Percentiles rank a stretch among this genome's conserved stretches.
Conservation (phyloP, 164 flowering plant genomes). For the Aristolochia contorta region DNA sequence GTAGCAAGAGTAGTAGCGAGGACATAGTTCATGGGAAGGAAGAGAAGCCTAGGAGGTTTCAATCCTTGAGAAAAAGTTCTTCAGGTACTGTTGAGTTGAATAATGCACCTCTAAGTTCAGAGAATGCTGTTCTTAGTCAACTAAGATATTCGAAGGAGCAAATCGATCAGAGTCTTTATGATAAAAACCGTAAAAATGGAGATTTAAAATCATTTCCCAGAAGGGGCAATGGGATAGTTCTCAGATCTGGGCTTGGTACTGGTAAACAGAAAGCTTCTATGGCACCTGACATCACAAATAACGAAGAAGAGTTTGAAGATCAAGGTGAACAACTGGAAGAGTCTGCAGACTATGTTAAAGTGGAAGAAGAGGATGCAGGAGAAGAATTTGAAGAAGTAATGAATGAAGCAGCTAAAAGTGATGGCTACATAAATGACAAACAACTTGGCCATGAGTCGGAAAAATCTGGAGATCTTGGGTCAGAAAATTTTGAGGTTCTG, state of each 20-base stretch:
- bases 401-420: constrained; percentile 21
- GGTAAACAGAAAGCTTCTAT: constrained; percentile 43
- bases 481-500: constrained; percentile 47
- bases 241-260: constrained; percentile 36
- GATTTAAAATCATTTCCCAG: constrained; percentile 51
- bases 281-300: constrained; percentile 28
- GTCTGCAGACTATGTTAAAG: neutral
- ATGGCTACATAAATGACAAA: neutral
- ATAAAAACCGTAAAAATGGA: constrained; percentile 24
- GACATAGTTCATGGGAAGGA: constrained; percentile 46
- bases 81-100: constrained; percentile 40
- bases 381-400: constrained; percentile 32
- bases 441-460: constrained; percentile 21
- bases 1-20: constrained; percentile 63
- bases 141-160: constrained; percentile 45
- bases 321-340: constrained; percentile 38
- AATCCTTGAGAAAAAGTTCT: constrained; percentile 46
- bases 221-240: constrained; percentile 61
- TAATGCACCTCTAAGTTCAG: constrained; percentile 38
- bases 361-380: constrained; percentile 2
- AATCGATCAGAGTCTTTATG: constrained; percentile 23
- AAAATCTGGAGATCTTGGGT: constrained; percentile 42
- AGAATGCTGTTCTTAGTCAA: constrained; percentile 34
- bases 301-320: constrained; percentile 42
- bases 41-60: constrained; percentile 55